Percentiles rank a stretch among this genome's conserved stretches.
Evolutionary conservation across 2,329 filamentous ascomycete species (phyloP).

Genomic region (Metarhizium robertsii): DNA sequence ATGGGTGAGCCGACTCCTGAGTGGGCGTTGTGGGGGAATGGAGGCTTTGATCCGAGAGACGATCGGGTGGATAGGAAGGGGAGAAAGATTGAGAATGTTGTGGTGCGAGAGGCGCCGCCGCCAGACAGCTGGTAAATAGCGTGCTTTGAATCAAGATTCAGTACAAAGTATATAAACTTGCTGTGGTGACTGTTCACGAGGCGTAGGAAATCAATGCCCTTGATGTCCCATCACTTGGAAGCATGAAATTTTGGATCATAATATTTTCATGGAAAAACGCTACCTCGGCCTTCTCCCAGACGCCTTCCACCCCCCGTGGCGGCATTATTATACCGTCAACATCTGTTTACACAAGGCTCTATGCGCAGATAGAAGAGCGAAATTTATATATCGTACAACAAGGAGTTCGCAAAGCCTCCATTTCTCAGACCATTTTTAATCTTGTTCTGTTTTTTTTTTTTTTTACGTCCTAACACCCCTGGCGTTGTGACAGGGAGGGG

Average conservation of each 20-base stretch:
- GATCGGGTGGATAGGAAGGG: constrained; percentile 82
- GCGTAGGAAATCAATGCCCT: background rate
- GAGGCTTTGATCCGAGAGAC: constrained; percentile 88
- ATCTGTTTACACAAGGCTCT: constrained; percentile 34
- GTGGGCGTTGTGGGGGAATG: constrained; percentile 92
- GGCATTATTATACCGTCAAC: constrained; percentile 21
- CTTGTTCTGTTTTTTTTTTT: background rate
- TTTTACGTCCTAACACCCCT: background rate
- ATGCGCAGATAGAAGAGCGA: constrained; percentile 26
- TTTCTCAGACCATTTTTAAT: background rate
- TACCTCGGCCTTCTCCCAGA: constrained; percentile 15
- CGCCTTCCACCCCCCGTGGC: constrained; percentile 19
- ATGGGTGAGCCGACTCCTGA: constrained; percentile 77
- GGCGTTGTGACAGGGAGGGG: background rate
- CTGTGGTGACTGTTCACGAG: background rate
- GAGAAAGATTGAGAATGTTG: constrained; percentile 43
- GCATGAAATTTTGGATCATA: constrained; percentile 11
- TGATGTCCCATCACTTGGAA: background rate
- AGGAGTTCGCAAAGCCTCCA: constrained; percentile 3
- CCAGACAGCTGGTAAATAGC: constrained; percentile 7
- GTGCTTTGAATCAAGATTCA: background rate
- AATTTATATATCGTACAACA: constrained; percentile 31
- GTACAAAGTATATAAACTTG: background rate
- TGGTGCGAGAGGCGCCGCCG: constrained; percentile 21
- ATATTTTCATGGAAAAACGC: constrained; percentile 19